phyloP scores from a whole-genome alignment of 1,139 yeast genomes.

The Barnettozyma hawaiiensis region DNA sequence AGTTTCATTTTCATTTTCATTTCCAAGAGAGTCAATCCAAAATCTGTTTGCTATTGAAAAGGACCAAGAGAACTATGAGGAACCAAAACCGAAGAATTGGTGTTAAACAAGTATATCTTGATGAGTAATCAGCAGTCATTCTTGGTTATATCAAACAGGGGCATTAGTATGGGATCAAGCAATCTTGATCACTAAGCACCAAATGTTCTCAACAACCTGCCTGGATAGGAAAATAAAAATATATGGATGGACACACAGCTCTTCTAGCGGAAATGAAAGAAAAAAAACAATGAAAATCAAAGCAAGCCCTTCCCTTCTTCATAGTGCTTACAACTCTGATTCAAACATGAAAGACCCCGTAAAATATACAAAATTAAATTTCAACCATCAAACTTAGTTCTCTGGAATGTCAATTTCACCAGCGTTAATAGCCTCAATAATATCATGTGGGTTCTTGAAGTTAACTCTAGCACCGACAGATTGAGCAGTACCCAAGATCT shows the following conservation, averaged over 20 bases:
- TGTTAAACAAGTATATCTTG: conserved; percentile 35
- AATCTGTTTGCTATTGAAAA: conserved; percentile 46
- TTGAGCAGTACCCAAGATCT: conserved; percentile 99
- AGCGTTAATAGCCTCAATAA: conserved; percentile 95
- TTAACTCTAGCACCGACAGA: conserved; percentile 99
- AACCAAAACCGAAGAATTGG: conserved; percentile 21
- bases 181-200: conserved; percentile 56
- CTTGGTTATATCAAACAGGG: conserved; percentile 98
- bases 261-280: not conserved
- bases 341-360: conserved; percentile 11
- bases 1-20: not conserved
- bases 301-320: not conserved
- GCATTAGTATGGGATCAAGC: conserved; percentile 52
- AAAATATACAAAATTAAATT: conserved; percentile 17
- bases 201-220: conserved; percentile 78
- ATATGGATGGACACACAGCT: not conserved
- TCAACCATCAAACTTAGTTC: conserved; percentile 44
- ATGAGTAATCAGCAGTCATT: conserved; percentile 69
- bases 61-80: conserved; percentile 54
- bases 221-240: conserved; percentile 1
- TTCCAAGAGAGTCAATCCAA: conserved; percentile 3
- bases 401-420: conserved; percentile 97
- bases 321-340: conserved; percentile 3
- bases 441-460: conserved; percentile 99
- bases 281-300: not conserved